phyloP scores from a whole-genome alignment of 2,329 filamentous ascomycete species.

The Xylaria hypoxylon region DNA sequence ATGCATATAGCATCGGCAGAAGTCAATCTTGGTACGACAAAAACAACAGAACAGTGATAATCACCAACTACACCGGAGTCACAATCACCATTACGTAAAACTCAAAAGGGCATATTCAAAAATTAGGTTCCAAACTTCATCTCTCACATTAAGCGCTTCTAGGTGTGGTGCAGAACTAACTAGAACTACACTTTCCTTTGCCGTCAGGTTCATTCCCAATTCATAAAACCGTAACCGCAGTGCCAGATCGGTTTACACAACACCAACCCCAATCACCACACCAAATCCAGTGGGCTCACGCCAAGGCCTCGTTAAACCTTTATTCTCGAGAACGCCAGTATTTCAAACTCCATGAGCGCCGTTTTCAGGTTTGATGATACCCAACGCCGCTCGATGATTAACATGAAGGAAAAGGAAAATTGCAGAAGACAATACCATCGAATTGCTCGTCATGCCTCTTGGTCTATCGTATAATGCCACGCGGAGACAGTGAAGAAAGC shows the following conservation, averaged over 20 bases:
- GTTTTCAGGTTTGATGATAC: conserved; percentile 6
- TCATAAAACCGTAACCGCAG: conserved; percentile 11
- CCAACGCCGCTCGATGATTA: conserved; percentile 15
- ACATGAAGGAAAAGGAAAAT: conserved; percentile 25
- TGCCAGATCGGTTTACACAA: conserved; percentile 16
- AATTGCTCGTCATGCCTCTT: conserved; percentile 37
- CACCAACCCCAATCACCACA: neutral
- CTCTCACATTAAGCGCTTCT: conserved; percentile 26
- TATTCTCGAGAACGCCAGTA: conserved; percentile 18
- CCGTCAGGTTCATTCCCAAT: conserved; percentile 20
- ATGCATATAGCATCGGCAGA: neutral
- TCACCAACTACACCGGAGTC: neutral
- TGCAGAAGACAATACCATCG: conserved; percentile 17
- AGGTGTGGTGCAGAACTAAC: conserved; percentile 24
- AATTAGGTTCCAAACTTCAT: conserved; percentile 28
- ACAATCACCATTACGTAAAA: neutral
- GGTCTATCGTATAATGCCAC: conserved; percentile 38
- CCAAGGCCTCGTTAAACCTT: conserved; percentile 6
- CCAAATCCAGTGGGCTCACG: conserved; percentile 9
- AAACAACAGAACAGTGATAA: neutral
- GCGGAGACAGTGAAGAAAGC: conserved; percentile 7
- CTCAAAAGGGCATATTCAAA: neutral
- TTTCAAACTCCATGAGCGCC: conserved; percentile 34
- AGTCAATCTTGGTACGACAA: neutral
- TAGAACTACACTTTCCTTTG: conserved; percentile 20